These are phyloP conservation scores for Brassica nigra DNA, from an alignment of 345 rosid species.

Conservation along the genomic window DNA sequence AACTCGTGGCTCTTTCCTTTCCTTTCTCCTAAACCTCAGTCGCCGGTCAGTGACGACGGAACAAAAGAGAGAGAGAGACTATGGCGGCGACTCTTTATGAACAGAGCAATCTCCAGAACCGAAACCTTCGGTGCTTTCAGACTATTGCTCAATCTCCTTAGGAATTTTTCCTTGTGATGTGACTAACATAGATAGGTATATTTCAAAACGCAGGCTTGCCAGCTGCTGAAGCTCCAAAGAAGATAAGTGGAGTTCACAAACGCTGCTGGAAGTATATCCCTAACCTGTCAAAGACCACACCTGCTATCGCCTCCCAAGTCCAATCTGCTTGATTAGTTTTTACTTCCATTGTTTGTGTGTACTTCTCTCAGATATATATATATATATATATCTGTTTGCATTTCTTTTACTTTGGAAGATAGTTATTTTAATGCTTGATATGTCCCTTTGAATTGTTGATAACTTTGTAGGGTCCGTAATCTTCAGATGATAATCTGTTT, in stretches of 20 bases:
- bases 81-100: conserved; percentile 51
- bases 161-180: conserved; percentile 44
- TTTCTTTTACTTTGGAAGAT: conserved; percentile 6
- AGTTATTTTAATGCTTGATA: conserved; percentile 9
- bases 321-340: conserved; percentile 55
- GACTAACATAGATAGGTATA: conserved; percentile 2
- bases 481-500: not conserved
- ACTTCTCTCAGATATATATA: not conserved
- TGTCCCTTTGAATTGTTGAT: conserved; percentile 2
- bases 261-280: conserved; percentile 92
- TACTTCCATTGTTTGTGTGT: conserved; percentile 19
- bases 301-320: conserved; percentile 50
- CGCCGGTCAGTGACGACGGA: conserved; percentile 29
- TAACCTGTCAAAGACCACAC: conserved; percentile 43
- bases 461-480: conserved; percentile 14
- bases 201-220: conserved; percentile 54
- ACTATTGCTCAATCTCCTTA: conserved; percentile 48
- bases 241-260: conserved; percentile 89
- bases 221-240: conserved; percentile 76
- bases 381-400: not conserved
- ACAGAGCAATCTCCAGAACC: conserved; percentile 39
- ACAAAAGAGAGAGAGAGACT: conserved; percentile 3
- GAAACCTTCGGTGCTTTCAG: conserved; percentile 42
- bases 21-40: conserved; percentile 25
- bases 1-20: not conserved